phyloP scores from a whole-genome alignment of 2,329 filamentous ascomycete species.

The Aspergillus intermedius region DNA sequence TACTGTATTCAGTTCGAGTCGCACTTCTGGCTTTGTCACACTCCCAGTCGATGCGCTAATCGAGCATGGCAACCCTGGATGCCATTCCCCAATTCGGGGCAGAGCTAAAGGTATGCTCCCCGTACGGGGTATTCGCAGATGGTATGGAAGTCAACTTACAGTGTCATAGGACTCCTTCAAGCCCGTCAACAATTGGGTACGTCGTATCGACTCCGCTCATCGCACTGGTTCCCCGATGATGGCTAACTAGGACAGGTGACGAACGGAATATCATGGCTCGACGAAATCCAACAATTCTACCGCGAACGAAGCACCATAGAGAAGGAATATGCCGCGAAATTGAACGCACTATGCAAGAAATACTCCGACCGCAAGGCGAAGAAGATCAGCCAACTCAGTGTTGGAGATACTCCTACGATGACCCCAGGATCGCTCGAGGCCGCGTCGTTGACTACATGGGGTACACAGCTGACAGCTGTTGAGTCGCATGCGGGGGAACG shows the following conservation, averaged over 20 bases:
- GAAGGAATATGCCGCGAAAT: slow-evolving; percentile 90
- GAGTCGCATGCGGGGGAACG: slow-evolving; percentile 85
- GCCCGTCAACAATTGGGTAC: slow-evolving; percentile 80
- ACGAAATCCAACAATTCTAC: slow-evolving; percentile 96
- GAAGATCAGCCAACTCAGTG: slow-evolving; percentile 79
- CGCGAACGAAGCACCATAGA: slow-evolving; percentile 89
- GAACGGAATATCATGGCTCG: slow-evolving; percentile 87
- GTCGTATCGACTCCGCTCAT: slow-evolving; percentile 10
- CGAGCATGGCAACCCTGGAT: slow-evolving; percentile 72
- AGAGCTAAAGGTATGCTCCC: slow-evolving; percentile 72
- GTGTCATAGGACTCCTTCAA: slow-evolving; percentile 85
- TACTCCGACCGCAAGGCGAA: slow-evolving; percentile 96
- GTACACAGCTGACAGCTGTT: slow-evolving; percentile 82
- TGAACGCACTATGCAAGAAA: slow-evolving; percentile 82
- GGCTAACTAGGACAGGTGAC: slow-evolving; percentile 49
- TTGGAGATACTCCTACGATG: slow-evolving; percentile 86
- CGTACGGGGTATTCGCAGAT: no score
- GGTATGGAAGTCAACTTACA: not conserved
- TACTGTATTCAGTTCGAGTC: not conserved
- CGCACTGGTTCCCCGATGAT: slow-evolving; percentile 9
- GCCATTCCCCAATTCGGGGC: slow-evolving; percentile 80
- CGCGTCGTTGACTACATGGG: slow-evolving; percentile 94
- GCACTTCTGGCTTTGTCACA: slow-evolving; percentile 1
- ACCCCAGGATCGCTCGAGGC: slow-evolving; percentile 94
- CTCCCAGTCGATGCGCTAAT: slow-evolving; percentile 19